Conservation (phyloP, 768 basidiomycete genomes). For the Coprinopsis sp. region DNA sequence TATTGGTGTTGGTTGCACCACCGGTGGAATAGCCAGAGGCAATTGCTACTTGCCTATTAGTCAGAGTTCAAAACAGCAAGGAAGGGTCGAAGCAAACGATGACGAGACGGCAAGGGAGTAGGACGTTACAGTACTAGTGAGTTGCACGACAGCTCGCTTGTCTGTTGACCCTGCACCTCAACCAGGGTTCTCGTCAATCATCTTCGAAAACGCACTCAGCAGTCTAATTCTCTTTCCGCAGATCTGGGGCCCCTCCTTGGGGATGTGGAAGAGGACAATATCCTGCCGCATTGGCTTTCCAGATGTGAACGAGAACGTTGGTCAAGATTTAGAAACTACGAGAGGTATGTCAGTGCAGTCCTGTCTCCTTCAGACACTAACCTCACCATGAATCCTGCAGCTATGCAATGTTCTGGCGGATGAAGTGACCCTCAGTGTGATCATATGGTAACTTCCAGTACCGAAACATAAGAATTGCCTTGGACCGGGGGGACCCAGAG, state of each 20-base stretch:
- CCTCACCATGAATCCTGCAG: conserved; percentile 39
- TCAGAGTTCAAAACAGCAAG: background rate
- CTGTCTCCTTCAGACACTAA: background rate
- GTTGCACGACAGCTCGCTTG: conserved; percentile 47
- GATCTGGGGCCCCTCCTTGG: conserved; percentile 42
- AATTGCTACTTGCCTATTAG: conserved; percentile 30
- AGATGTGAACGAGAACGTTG: conserved; percentile 55
- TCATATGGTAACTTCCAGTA: conserved; percentile 53
- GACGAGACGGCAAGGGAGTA: background rate
- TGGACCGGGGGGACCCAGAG: conserved; percentile 42
- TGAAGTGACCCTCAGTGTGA: conserved; percentile 43
- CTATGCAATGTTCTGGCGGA: conserved; percentile 53
- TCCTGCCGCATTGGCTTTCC: conserved; percentile 55
- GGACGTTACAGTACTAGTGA: conserved; percentile 45
- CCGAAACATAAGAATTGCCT: conserved; percentile 51
- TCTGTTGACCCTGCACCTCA: conserved; percentile 54
- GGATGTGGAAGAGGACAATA: conserved; percentile 48
- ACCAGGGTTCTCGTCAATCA: conserved; percentile 38
- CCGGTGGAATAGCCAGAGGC: conserved; percentile 57
- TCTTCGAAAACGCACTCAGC: conserved; percentile 41
- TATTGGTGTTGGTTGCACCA: conserved; percentile 50
- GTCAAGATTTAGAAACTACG: conserved; percentile 43
- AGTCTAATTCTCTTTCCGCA: conserved; percentile 42
- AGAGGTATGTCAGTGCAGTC: background rate
- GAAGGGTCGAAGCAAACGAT: background rate